Evolutionary conservation across 768 basidiomycete genomes (phyloP), one percentile per base, ranked within the genome.

Genomic region (Porphyrellus cyaneotinctus): DNA sequence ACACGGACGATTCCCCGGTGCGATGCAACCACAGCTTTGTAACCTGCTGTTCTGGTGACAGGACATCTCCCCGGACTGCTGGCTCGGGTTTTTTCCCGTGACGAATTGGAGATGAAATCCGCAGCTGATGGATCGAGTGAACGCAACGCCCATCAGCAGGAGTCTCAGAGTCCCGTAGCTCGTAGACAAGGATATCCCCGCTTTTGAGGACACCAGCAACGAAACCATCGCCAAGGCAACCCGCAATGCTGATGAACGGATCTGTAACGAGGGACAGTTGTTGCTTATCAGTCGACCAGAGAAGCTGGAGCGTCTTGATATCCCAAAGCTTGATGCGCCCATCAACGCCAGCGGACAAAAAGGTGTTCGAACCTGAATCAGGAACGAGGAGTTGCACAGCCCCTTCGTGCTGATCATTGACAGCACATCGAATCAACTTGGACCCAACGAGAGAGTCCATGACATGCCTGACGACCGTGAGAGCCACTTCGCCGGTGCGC

Each of bases 311-410:
- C 4, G 69, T 70, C 57, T 75, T 79, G 15, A 77, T 69, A 52
- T 85, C 78, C 91, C 91, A 92, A 3, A 93, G 56, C 64, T 91
- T 92, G 58, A 88, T 76, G 22, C 72, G 68, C 0, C 88, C 88
- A 58, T 91, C 88, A 2, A 71, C 63, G 6, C 79, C 82, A 2
- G 72, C 83, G 6, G 83, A 85, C 33, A 81, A 67, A 35, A 82
- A 75, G 2, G 62, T 62, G 8, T 61, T 56, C 1, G 63, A 64
- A 15, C 42, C 54, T 17, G 68, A 64, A 53, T 78, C 76, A 77
- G 84, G 88, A 4, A 75, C 63, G 6, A 80, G 73, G 53, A 84
- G 78, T 11, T 75, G 60, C 4, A 91, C 83, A 0, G 70, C 64
- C 7, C 81, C 84, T n/a, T 75, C 72, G 56, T 92, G 91, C 45